Percentiles rank a stretch among this genome's conserved stretches.
Conservation (phyloP, 345 rosid species). For the Moringa oleifera region DNA sequence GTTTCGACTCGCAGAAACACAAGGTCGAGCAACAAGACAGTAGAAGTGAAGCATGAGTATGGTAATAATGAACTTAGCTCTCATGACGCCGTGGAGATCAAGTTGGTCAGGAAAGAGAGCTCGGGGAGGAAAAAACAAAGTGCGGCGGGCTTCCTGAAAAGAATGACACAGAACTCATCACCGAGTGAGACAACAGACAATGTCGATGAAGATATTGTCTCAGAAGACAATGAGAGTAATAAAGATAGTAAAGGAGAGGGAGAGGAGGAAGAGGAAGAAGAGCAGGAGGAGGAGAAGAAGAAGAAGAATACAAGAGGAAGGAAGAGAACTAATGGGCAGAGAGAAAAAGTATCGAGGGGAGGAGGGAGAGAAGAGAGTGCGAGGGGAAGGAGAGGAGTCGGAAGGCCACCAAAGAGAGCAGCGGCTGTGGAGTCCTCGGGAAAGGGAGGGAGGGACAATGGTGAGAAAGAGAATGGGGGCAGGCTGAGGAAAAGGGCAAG, state of each 20-base stretch:
- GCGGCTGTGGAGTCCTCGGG: conserved; percentile 11
- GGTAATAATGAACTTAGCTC: conserved; percentile 54
- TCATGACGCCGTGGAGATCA: conserved; percentile 32
- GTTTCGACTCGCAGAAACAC: conserved; percentile 18
- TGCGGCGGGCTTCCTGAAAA: conserved; percentile 44
- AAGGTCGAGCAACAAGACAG: conserved; percentile 19
- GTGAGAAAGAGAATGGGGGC: conserved; percentile 17
- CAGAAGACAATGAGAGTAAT: conserved; percentile 19
- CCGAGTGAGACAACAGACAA: conserved; percentile 11
- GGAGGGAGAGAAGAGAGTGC: conserved; percentile 30
- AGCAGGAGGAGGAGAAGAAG: conserved; percentile 15
- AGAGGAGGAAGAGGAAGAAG: no score
- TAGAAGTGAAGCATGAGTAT: conserved; percentile 24
- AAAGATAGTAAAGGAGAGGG: conserved; percentile 16
- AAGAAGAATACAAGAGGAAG: conserved; percentile 5
- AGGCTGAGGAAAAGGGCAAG: conserved; percentile 39
- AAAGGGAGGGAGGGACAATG: conserved; percentile 36
- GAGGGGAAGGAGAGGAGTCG: conserved; percentile 26
- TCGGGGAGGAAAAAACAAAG: conserved; percentile 33
- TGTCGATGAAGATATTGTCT: conserved; percentile 11
- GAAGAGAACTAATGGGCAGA: conserved; percentile 33
- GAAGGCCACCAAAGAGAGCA: conserved; percentile 36
- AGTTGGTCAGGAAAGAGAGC: conserved; percentile 31
- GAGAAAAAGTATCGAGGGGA: conserved; percentile 37
- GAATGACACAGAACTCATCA: no score